Conservation (phyloP, 2,329 filamentous ascomycete genomes). For the Phaeosphaeria sp. region DNA sequence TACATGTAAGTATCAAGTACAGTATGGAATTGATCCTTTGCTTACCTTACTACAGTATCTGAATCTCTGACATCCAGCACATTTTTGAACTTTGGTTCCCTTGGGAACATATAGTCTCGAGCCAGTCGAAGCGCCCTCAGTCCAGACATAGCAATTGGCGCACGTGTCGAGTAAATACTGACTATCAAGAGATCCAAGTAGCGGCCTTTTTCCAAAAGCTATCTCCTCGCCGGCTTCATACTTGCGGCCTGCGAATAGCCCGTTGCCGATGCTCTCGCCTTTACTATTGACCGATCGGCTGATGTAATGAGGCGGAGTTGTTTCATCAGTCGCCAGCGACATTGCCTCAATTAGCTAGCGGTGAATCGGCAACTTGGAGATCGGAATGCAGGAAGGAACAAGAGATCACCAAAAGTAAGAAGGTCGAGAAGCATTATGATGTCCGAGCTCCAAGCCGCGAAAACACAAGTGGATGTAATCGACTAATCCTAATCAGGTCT, state of each 20-base stretch:
- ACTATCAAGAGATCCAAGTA: conserved; percentile 62
- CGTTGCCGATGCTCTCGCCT: conserved; percentile 53
- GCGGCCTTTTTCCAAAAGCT: conserved; percentile 57
- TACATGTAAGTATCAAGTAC: conserved; percentile 7
- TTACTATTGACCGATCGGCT: conserved; percentile 26
- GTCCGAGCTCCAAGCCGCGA: neutral
- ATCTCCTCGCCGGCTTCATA: conserved; percentile 59
- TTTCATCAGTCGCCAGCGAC: neutral
- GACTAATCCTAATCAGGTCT: neutral
- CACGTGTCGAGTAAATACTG: conserved; percentile 61
- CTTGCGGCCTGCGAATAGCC: conserved; percentile 60
- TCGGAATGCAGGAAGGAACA: neutral
- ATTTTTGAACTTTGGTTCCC: conserved; percentile 56
- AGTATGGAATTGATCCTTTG: neutral
- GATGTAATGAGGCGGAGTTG: conserved; percentile 24
- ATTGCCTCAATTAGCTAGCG: neutral
- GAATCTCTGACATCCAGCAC: conserved; percentile 63
- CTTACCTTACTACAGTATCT: conserved; percentile 66
- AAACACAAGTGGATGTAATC: neutral
- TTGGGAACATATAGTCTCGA: conserved; percentile 42
- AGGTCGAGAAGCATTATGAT: neutral
- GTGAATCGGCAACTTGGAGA: neutral
- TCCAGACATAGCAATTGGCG: conserved; percentile 62
- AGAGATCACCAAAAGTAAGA: neutral
- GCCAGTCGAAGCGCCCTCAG: conserved; percentile 37